phyloP scores from a whole-genome alignment of 331 rosid genomes.

The Quercus tomentella region DNA sequence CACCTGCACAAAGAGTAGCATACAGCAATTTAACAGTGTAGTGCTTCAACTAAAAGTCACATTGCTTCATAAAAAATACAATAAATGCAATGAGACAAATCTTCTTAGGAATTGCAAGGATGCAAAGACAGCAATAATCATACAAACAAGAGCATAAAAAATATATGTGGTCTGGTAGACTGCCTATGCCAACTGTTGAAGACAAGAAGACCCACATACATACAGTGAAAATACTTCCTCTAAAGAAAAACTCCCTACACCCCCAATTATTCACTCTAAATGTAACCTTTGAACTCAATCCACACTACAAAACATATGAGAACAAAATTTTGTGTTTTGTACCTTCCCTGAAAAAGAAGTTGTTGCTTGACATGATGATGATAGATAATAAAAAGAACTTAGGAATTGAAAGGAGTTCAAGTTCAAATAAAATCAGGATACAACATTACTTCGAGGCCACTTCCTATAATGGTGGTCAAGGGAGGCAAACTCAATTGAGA shows the following conservation, averaged over 20 bases:
- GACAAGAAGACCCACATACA: neutral
- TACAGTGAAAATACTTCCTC: neutral
- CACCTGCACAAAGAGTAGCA: slow-evolving; percentile 28
- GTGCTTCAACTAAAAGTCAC: neutral
- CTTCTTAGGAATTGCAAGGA: neutral
- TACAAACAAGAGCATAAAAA: neutral
- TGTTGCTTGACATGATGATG: no score
- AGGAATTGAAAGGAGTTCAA: no score
- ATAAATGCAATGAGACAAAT: neutral
- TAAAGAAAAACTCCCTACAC: neutral
- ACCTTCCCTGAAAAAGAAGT: no score
- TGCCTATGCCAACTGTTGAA: neutral
- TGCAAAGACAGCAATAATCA: neutral
- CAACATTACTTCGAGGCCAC: no score
- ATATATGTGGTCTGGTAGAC: neutral
- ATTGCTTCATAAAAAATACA: neutral
- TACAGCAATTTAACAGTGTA: neutral
- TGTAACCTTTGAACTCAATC: no score
- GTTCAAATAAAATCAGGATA: no score
- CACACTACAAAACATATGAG: no score
- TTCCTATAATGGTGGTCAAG: no score
- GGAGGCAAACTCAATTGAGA: no score
- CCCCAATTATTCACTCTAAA: no score
- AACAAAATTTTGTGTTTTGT: no score
- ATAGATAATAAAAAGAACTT: no score